Conservation (phyloP, 495 filamentous ascomycete genomes). For the Viridothelium virens region DNA sequence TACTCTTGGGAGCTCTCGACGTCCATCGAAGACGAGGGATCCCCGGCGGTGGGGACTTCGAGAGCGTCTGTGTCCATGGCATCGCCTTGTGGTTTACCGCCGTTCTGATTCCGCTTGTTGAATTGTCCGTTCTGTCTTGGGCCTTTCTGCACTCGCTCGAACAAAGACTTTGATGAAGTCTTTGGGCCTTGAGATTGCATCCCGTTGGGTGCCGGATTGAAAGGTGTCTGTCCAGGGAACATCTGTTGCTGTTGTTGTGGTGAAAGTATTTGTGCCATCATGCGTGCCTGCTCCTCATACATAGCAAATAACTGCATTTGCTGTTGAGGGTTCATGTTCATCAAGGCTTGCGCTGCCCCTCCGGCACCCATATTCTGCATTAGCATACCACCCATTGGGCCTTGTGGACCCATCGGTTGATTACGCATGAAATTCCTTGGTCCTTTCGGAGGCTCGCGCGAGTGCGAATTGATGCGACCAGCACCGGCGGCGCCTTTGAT, state of each 20-base stretch:
- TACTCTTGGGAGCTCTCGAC: constrained; percentile 31
- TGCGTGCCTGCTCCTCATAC: constrained; percentile 80
- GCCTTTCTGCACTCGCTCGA: constrained; percentile 62
- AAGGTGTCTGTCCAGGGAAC: constrained; percentile 42
- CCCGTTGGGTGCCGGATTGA: constrained; percentile 36
- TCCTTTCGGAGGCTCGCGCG: constrained; percentile 64
- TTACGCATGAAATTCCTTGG: constrained; percentile 40
- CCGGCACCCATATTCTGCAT: background rate
- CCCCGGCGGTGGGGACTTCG: constrained; percentile 29
- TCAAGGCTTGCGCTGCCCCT: constrained; percentile 2
- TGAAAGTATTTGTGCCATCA: constrained; percentile 59
- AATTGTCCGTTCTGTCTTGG: constrained; percentile 38
- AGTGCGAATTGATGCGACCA: constrained; percentile 68
- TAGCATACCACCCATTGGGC: constrained; percentile 29
- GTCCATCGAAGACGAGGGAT: constrained; percentile 46
- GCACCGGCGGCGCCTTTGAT: constrained; percentile 63
- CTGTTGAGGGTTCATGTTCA: constrained; percentile 51
- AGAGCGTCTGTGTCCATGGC: constrained; percentile 27
- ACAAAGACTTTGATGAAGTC: constrained; percentile 60
- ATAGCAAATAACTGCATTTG: constrained; percentile 76
- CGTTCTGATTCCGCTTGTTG: constrained; percentile 29
- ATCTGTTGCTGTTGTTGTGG: constrained; percentile 32
- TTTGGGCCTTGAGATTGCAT: constrained; percentile 23
- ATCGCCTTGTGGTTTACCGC: constrained; percentile 22
- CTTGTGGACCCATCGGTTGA: constrained; percentile 26